A percentile compares a stretch with the other conserved stretches of the same genome.
phyloP scores from a whole-genome alignment of 2,329 filamentous ascomycete genomes.

The Colletotrichum tropicale region DNA sequence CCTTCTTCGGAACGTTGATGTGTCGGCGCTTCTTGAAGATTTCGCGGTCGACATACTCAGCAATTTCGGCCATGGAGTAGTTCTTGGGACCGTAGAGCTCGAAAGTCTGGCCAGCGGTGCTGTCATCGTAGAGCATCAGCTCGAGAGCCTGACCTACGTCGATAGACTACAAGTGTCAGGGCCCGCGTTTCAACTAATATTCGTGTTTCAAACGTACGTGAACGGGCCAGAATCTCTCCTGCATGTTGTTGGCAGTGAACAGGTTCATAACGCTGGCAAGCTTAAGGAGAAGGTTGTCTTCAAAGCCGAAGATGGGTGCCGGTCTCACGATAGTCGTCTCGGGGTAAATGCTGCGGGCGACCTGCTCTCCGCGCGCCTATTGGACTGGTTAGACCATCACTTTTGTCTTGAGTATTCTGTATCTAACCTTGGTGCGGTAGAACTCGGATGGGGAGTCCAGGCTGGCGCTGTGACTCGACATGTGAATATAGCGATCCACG shows the following conservation, averaged over 20 bases:
- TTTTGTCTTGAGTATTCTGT: neutral
- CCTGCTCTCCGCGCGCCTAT: constrained; percentile 78
- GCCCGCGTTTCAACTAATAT: neutral
- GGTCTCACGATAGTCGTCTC: constrained; percentile 97
- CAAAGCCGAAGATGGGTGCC: constrained; percentile 91
- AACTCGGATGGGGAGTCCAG: constrained; percentile 84
- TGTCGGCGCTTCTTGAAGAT: constrained; percentile 89
- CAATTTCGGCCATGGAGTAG: constrained; percentile 88
- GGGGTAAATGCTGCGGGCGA: constrained; percentile 88
- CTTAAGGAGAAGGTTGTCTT: constrained; percentile 88
- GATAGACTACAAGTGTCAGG: constrained; percentile 64
- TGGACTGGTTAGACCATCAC: constrained; percentile 4
- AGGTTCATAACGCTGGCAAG: constrained; percentile 82
- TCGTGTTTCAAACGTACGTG: constrained; percentile 64
- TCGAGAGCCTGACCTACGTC: constrained; percentile 91
- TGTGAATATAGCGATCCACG: constrained; percentile 93
- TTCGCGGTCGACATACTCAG: constrained; percentile 86
- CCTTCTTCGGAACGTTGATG: constrained; percentile 84
- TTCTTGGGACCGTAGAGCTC: constrained; percentile 94
- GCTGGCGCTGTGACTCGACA: constrained; percentile 92
- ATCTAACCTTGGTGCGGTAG: constrained; percentile 80
- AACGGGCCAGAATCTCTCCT: constrained; percentile 88
- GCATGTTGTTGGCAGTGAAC: constrained; percentile 91
- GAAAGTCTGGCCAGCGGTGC: constrained; percentile 86
- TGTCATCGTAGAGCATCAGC: constrained; percentile 89